Percentiles rank a stretch among this genome's conserved stretches.
Conservation (phyloP, 1,284 basidiomycete genomes). For the Tausonia pullulans region DNA sequence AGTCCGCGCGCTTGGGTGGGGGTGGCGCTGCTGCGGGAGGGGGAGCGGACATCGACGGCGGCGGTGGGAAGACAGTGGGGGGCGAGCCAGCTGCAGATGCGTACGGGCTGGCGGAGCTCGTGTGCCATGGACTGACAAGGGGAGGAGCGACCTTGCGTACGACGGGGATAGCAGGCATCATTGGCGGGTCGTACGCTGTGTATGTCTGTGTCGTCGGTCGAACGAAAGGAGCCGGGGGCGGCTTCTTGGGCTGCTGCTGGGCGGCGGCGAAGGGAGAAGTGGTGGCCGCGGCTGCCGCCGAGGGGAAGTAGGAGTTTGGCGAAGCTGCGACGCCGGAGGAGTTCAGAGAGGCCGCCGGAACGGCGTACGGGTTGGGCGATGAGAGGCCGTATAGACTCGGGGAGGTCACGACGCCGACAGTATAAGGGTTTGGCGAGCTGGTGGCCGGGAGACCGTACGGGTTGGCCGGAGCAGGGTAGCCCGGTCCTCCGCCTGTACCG, state of each 20-base stretch:
- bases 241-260: background rate
- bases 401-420: too few species aligned
- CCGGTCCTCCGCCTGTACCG: background rate
- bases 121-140: background rate
- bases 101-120: background rate
- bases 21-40: slow-evolving; percentile 1
- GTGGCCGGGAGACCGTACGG: background rate
- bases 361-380: slow-evolving; percentile 9
- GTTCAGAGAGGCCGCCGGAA: background rate
- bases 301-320: slow-evolving; percentile 1
- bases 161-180: slow-evolving; percentile 7
- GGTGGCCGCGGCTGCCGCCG: background rate
- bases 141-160: background rate
- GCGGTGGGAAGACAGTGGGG: too few species aligned
- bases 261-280: background rate
- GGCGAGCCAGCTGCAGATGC: too few species aligned
- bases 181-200: slow-evolving; percentile 6
- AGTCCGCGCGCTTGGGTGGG: slow-evolving; percentile 1
- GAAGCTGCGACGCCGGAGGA: background rate
- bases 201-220: slow-evolving; percentile 5
- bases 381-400: slow-evolving; percentile 2
- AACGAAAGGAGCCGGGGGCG: background rate
- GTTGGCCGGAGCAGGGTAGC: background rate
- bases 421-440: too few species aligned
- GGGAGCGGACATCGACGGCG: background rate